Base-by-base conservation (phyloP, 176 grass and related monocot genomes). In the Phragmites australis region DNA sequence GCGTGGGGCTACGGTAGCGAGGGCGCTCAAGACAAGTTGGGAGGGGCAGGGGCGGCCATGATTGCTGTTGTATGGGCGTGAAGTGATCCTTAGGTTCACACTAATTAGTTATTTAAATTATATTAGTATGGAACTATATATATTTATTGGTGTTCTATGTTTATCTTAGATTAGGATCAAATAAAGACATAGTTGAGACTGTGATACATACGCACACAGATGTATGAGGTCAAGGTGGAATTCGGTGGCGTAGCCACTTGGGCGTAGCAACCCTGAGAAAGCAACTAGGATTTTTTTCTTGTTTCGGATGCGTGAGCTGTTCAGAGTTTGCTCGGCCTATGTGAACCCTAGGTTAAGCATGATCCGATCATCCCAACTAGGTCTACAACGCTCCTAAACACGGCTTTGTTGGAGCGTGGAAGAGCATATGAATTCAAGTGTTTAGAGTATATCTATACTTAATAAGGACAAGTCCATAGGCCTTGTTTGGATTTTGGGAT, bases 11-110 rank as follows among this genome's bases (percentile, higher is more conserved):
- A 22, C 12, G 13, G 55, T 6, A 2, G 27, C 43, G 44, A 0
- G 8, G 44, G 68, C 76, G 44, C 58, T 80, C 68, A 9, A 18
- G 48, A 73, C 76, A 80, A 57, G 57, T n/a, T n/a, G n/a, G n/a
- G n/a, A n/a, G 34, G 34, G 5, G 34, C 34, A 5, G 5, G 34
- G 34, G 34, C 34, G 53, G 18, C 25, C 67, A 53, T 80, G 15
- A 85, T n/a, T n/a, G n/a, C n/a, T n/a, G n/a, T n/a, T n/a, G n/a
- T n/a, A n/a, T n/a, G n/a, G n/a, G n/a, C n/a, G n/a, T n/a, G n/a
- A n/a, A n/a, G n/a, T n/a, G n/a, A n/a, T n/a, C n/a, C n/a, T n/a
- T n/a, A n/a, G n/a, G n/a, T n/a, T n/a, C n/a, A n/a, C n/a, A n/a
- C n/a, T n/a, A n/a, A n/a, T n/a, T n/a, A n/a, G n/a, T n/a, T n/a